A percentile compares a stretch with the other conserved stretches of the same genome.
These are phyloP conservation scores for Eutypella sp. DNA, from an alignment of 2,329 filamentous ascomycete genomes.

Conservation along the genomic window DNA sequence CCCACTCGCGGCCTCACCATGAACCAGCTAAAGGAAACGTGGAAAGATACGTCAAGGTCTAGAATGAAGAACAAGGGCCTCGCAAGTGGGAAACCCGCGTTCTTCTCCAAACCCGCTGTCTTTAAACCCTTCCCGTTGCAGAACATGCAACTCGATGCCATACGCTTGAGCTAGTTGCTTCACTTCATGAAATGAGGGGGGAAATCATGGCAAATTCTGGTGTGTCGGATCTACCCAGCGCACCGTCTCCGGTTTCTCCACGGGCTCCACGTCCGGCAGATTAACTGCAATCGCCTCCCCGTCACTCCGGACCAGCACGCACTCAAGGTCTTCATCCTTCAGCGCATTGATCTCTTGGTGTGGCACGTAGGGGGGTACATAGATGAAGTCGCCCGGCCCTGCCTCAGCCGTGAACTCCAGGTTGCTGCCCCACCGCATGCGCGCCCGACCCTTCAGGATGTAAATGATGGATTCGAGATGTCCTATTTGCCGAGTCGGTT, in stretches of 20 bases:
- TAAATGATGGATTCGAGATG: constrained; percentile 42
- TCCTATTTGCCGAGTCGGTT: neutral
- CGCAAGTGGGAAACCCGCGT: no score
- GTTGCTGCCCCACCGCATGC: constrained; percentile 41
- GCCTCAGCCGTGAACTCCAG: constrained; percentile 40
- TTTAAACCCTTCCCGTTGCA: no score
- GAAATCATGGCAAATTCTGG: constrained; percentile 4
- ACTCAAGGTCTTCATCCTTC: constrained; percentile 36
- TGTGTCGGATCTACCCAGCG: constrained; percentile 42
- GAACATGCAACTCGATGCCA: no score
- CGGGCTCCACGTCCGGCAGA: constrained; percentile 36
- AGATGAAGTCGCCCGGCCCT: constrained; percentile 41
- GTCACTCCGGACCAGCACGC: constrained; percentile 37
- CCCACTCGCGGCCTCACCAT: no score
- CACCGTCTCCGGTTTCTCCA: constrained; percentile 37
- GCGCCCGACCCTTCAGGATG: constrained; percentile 36
- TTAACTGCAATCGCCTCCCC: constrained; percentile 40
- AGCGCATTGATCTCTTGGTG: constrained; percentile 42
- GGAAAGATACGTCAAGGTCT: no score
- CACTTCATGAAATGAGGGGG: no score
- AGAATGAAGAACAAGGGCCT: no score
- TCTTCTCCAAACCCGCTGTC: no score
- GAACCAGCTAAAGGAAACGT: no score
- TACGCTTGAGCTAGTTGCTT: no score
- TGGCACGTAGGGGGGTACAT: constrained; percentile 38